These are phyloP conservation scores for Verticillium isaacii DNA, from an alignment of 2,329 filamentous ascomycete genomes.

Conservation along the genomic window DNA sequence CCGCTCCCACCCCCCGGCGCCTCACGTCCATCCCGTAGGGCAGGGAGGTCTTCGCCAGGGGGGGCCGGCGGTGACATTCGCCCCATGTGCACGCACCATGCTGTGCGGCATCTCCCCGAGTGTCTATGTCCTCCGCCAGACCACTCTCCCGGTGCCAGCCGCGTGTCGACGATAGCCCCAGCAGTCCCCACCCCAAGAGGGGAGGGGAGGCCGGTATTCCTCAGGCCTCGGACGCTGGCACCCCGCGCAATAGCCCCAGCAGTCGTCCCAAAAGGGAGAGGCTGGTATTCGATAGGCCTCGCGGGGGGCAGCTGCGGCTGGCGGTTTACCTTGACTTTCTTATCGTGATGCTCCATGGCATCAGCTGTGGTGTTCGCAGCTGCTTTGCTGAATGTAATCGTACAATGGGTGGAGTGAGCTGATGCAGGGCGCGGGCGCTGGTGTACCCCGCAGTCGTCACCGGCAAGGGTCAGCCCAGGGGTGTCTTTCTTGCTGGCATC, in stretches of 20 bases:
- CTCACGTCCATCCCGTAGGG: neutral
- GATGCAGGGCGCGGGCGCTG: neutral
- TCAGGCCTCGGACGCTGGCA: neutral
- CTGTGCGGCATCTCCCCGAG: neutral
- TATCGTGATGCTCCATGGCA: neutral
- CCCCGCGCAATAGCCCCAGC: neutral
- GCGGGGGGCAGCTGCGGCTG: neutral
- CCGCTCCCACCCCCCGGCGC: neutral
- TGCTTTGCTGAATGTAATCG: neutral
- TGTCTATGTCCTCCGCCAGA: neutral
- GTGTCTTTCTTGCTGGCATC: neutral
- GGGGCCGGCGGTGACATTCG: neutral
- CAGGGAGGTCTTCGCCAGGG: neutral
- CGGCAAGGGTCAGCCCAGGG: neutral
- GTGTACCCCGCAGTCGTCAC: neutral
- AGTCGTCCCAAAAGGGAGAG: neutral
- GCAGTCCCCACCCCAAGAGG: neutral
- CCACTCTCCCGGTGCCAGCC: neutral
- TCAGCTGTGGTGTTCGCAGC: neutral
- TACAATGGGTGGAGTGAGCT: neutral
- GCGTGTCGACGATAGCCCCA: neutral
- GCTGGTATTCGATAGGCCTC: neutral
- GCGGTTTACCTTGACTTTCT: neutral
- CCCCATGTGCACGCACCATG: neutral
- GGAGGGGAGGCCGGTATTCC: neutral